Conservation (phyloP, 2,329 filamentous ascomycete genomes). For the Fusarium aywerte region DNA sequence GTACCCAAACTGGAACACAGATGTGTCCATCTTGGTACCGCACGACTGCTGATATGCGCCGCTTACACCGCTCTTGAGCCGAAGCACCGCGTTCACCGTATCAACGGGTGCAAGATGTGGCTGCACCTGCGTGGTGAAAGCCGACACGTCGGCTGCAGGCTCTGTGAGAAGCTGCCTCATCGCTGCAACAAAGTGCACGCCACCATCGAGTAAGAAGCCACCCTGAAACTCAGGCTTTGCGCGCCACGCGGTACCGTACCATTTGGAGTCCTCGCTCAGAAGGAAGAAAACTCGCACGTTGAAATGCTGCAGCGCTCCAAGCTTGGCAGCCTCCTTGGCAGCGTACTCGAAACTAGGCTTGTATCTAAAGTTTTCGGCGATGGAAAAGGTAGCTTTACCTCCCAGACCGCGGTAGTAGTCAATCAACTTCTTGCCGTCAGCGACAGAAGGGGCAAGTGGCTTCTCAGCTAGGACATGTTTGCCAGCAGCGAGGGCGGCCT, state of each 20-base stretch:
- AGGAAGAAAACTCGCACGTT: conserved; percentile 51
- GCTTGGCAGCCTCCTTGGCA: conserved; percentile 57
- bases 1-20: conserved; percentile 67
- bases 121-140: conserved; percentile 65
- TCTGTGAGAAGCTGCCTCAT: conserved; percentile 66
- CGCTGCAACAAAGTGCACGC: conserved; percentile 76
- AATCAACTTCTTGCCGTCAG: conserved; percentile 55
- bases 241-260: conserved; percentile 69
- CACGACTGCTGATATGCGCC: conserved; percentile 69
- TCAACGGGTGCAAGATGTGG: conserved; percentile 72
- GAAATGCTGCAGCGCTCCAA: conserved; percentile 59
- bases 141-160: conserved; percentile 60
- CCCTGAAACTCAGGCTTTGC: conserved; percentile 77
- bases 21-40: conserved; percentile 64
- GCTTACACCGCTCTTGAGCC: conserved; percentile 62
- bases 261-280: conserved; percentile 56
- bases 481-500: conserved; percentile 68
- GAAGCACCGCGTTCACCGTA: conserved; percentile 69
- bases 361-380: conserved; percentile 81
- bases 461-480: conserved; percentile 79
- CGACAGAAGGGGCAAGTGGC: conserved; percentile 71
- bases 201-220: conserved; percentile 80
- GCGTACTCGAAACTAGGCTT: conserved; percentile 65
- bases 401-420: conserved; percentile 48
- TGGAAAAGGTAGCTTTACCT: conserved; percentile 58